These are phyloP conservation scores for Yamadazyma pseudoaaseri DNA, from an alignment of 1,139 yeast species.

Conservation along the genomic window DNA sequence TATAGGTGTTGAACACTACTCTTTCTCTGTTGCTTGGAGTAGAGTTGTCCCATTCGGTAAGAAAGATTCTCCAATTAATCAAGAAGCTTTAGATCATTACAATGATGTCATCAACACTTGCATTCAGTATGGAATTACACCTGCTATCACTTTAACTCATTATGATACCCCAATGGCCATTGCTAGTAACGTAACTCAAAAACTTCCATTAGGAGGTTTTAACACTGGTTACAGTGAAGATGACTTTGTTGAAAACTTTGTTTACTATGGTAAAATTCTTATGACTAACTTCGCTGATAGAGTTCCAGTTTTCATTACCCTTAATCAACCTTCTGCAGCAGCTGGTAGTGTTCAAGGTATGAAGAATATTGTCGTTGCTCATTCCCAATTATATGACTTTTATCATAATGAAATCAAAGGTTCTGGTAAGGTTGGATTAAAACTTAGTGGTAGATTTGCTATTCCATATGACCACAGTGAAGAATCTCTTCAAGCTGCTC, in stretches of 20 bases:
- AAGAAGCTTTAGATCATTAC: slow-evolving; percentile 32
- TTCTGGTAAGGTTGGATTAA: slow-evolving; percentile 19
- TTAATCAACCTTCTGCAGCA: slow-evolving; percentile 31
- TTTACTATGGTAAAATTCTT: slow-evolving; percentile 28
- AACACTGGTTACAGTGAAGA: slow-evolving; percentile 26
- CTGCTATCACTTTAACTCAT: slow-evolving; percentile 33
- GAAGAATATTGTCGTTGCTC: slow-evolving; percentile 28
- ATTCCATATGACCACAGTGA: slow-evolving; percentile 17
- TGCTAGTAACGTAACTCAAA: slow-evolving; percentile 1
- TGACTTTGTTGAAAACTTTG: slow-evolving; percentile 29
- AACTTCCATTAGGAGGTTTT: slow-evolving; percentile 9
- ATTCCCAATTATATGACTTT: slow-evolving; percentile 26
- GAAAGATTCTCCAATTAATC: slow-evolving; percentile 29
- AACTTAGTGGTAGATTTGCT: slow-evolving; percentile 19
- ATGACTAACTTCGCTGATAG: slow-evolving; percentile 31
- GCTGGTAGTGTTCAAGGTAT: slow-evolving; percentile 19
- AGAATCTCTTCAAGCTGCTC: slow-evolving; percentile 23
- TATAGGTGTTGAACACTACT: slow-evolving; percentile 30
- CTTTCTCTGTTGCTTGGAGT: slow-evolving; percentile 35
- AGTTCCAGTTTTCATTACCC: slow-evolving; percentile 31
- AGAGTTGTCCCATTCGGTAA: slow-evolving; percentile 29
- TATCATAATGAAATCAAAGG: slow-evolving; percentile 27
- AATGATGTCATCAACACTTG: slow-evolving; percentile 31
- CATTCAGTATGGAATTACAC: slow-evolving; percentile 25
- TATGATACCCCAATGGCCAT: slow-evolving; percentile 32